Base-by-base conservation (phyloP, 768 basidiomycete species). In the Inosperma sp. region DNA sequence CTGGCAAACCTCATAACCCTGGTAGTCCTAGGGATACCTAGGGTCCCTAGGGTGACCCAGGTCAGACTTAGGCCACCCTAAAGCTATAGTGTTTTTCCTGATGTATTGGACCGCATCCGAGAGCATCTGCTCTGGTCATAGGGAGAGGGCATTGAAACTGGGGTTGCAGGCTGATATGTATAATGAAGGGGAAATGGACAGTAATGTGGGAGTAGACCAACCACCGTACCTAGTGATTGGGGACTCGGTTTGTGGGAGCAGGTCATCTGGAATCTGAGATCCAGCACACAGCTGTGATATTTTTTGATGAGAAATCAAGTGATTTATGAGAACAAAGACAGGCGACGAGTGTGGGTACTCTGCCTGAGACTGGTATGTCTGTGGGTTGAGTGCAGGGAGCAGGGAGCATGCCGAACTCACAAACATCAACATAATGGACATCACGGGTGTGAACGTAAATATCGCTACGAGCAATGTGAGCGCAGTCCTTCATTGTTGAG, bases 401-500 rank as follows among this genome's bases (percentile, higher is more conserved):
- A n/a, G n/a, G 41, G 43, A 27, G 5, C 14, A 22, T 37, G 13
- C 3, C 23, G 7, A 17, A 68, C 78, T 48, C 48, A 82, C 81
- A 55, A 80, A 78, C 22, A 76, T 72, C 40, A 80, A 56, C 33
- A 82, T 67, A 5, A 77, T 69, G 5, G 78, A 76, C 16, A 79
- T 56, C 9, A 76, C 66, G 0, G 83, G 83, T 4, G 82, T 62
- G 53, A 82, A 75, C 0, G 73, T 69, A 34, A 79, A 72, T 21
- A 73, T 51, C 1, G 74, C 70, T 39, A 80, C 67, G 31, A 82
- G 52, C 7, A 59, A 41, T 0, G 74, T 68, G 5, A 57, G 60
- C 4, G 71, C 70, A 50, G 71, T 48, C 10, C 73, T 75, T 39
- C 29, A 16, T 26, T 78, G 72, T 52, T 80, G 78, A 8, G 54